Evolutionary conservation across 768 basidiomycete genomes (phyloP), one percentile per base, ranked within the genome.

Genomic region (Boletus speciosus): DNA sequence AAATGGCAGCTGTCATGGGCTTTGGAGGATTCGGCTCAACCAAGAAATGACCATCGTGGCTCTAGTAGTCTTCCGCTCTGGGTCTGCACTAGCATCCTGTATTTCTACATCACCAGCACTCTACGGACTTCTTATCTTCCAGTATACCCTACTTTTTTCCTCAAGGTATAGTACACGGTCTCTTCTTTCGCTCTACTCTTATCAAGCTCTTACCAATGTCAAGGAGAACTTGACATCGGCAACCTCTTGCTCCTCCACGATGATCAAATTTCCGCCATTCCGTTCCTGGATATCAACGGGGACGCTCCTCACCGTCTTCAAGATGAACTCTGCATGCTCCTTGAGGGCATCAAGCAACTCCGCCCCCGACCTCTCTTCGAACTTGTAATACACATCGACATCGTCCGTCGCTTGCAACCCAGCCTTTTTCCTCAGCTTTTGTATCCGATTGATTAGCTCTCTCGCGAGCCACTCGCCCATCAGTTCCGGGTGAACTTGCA

Each of bases 391-490:
- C 38, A 97, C 81, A 49, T 90, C 80, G 29, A 98, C 85, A 66
- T 97, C 92, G 67, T 99, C 97, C 7, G 93, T 94, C 19, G 96
- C 88, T 71, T 94, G 93, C 59, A 98, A 77, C 14, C 94, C 93
- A 1, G 93, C 94, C 72, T 94, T 93, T 76, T 99, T 99, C 62
- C 97, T 81, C 56, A 98, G 76, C 68, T 91, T 93, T 75, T 99
- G 97, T 40, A 98, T 86, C 50, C 95, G 87, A 61, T 94, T 96
- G 58, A 89, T 88, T 59, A 98, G 71, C 71, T 96, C 92, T 42
- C 97, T 83, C 43, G 91, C 86, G 25, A 94, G 78, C 78, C 92
- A 94, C 75, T 98, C 90, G 47, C 83, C 78, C 69, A 86, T 83
- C 41, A 98, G 80, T 58, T 98, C 93, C 0, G 88, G 80, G 63